Evolutionary conservation across 257 asterid genomes (phyloP).

Genomic region (Plantago elongata): DNA sequence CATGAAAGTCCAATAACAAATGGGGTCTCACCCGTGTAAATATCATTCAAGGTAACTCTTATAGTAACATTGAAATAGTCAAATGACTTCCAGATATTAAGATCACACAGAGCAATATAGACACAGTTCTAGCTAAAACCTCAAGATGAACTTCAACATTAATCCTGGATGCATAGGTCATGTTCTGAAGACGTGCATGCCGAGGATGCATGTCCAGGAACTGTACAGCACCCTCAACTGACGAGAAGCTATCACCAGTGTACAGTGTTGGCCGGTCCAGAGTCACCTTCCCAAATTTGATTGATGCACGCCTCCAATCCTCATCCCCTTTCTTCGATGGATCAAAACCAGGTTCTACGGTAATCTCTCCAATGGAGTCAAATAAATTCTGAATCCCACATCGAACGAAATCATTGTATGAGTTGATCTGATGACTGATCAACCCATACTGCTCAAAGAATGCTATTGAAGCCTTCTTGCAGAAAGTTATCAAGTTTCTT

Average conservation of each 20-base stretch:
- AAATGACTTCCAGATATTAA: constrained; percentile 4
- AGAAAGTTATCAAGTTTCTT: constrained; percentile 40
- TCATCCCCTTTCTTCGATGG: constrained; percentile 75
- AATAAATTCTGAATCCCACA: constrained; percentile 67
- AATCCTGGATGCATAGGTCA: constrained; percentile 81
- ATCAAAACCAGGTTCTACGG: constrained; percentile 72
- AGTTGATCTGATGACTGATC: constrained; percentile 77
- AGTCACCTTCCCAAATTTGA: constrained; percentile 72
- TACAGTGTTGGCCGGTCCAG: constrained; percentile 59
- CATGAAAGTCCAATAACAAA: background rate
- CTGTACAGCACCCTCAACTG: constrained; percentile 43
- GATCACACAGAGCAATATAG: background rate
- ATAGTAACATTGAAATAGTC: background rate
- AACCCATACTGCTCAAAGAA: constrained; percentile 77
- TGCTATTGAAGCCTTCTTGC: constrained; percentile 57
- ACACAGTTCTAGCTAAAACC: constrained; percentile 32
- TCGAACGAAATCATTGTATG: constrained; percentile 64
- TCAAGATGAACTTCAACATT: constrained; percentile 53
- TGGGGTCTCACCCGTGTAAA: background rate
- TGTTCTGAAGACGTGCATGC: constrained; percentile 90
- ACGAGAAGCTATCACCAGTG: constrained; percentile 55
- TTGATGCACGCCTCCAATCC: constrained; percentile 70
- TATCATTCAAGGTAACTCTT: background rate
- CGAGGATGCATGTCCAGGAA: constrained; percentile 53
- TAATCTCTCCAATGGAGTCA: constrained; percentile 72